Conservation (phyloP, 2,329 filamentous ascomycete species). For the Pseudonectria foliicola region DNA sequence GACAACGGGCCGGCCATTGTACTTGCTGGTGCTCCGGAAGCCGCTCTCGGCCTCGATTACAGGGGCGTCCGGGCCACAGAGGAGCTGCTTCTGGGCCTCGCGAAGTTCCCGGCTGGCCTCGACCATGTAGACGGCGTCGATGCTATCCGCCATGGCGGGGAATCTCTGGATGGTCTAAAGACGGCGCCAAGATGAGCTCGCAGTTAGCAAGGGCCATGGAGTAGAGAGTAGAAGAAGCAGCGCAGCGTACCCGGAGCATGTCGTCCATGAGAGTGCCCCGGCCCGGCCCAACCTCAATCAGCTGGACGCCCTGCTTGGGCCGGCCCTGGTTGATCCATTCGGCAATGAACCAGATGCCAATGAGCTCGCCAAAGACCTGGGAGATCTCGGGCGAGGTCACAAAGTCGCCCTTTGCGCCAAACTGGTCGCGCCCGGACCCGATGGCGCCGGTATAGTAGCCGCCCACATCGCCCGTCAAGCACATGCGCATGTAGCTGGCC, state of each 20-base stretch:
- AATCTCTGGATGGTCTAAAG: slow-evolving; percentile 78
- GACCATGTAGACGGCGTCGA: slow-evolving; percentile 87
- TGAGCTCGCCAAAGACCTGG: slow-evolving; percentile 89
- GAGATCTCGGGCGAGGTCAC: slow-evolving; percentile 97
- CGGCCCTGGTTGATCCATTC: slow-evolving; percentile 93
- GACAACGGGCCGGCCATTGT: slow-evolving; percentile 65
- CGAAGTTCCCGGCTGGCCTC: slow-evolving; percentile 83
- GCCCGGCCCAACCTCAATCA: slow-evolving; percentile 92
- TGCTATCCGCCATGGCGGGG: slow-evolving; percentile 63
- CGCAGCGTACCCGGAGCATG: slow-evolving; percentile 68
- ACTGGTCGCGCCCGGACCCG: slow-evolving; percentile 68
- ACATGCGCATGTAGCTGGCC: slow-evolving; percentile 97
- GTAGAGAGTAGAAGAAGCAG: not conserved
- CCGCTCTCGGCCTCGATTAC: slow-evolving; percentile 68
- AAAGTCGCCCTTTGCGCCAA: slow-evolving; percentile 90
- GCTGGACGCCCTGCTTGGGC: slow-evolving; percentile 65
- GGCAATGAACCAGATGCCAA: slow-evolving; percentile 90
- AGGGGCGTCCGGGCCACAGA: slow-evolving; percentile 65
- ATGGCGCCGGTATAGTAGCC: slow-evolving; percentile 86
- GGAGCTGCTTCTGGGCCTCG: slow-evolving; percentile 67
- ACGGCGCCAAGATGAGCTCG: not conserved
- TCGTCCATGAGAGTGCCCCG: slow-evolving; percentile 96
- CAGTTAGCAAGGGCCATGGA: no score
- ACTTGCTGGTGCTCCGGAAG: slow-evolving; percentile 67
- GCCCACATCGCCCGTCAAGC: slow-evolving; percentile 80